Conservation (phyloP, 805 yeast species). For the Yarrowia sp. region DNA sequence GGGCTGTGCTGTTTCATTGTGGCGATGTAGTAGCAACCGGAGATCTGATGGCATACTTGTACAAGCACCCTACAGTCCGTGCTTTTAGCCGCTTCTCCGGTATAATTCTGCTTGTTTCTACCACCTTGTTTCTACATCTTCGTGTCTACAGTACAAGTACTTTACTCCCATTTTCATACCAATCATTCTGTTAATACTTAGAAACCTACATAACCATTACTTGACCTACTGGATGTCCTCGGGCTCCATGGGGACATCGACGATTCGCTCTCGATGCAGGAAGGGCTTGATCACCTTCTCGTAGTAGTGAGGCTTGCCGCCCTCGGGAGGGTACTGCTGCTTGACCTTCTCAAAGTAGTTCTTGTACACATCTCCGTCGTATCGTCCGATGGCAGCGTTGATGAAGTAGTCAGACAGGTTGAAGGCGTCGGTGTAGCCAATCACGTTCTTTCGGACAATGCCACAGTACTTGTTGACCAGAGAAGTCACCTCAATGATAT, state of each 20-base stretch:
- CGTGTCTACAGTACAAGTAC: too few relatives aligned
- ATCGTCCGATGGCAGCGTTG: slow-evolving; percentile 81
- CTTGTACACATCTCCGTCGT: slow-evolving; percentile 83
- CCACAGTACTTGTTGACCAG: slow-evolving; percentile 58
- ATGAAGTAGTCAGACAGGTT: slow-evolving; percentile 79
- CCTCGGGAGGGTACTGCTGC: slow-evolving; percentile 55
- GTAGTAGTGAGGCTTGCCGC: slow-evolving; percentile 68
- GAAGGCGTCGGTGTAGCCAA: slow-evolving; percentile 84
- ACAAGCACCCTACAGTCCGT: too few relatives aligned
- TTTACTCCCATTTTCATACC: too few relatives aligned
- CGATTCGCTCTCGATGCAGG: slow-evolving; percentile 45
- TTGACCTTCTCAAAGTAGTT: slow-evolving; percentile 71
- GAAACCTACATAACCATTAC: background rate
- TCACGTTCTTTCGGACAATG: slow-evolving; percentile 67
- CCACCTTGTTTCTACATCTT: too few relatives aligned
- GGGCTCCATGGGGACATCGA: slow-evolving; percentile 17
- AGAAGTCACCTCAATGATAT: slow-evolving; percentile 54
- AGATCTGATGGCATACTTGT: too few relatives aligned
- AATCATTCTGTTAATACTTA: slow-evolving; percentile 2
- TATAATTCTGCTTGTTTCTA: too few relatives aligned
- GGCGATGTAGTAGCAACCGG: background rate
- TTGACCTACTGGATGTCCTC: slow-evolving; percentile 1
- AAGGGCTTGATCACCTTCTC: slow-evolving; percentile 50
- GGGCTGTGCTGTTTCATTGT: background rate
- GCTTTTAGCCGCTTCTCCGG: too few relatives aligned